These are phyloP conservation scores for Earliella scabrosa DNA, from an alignment of 1,284 basidiomycete species.

Conservation along the genomic window DNA sequence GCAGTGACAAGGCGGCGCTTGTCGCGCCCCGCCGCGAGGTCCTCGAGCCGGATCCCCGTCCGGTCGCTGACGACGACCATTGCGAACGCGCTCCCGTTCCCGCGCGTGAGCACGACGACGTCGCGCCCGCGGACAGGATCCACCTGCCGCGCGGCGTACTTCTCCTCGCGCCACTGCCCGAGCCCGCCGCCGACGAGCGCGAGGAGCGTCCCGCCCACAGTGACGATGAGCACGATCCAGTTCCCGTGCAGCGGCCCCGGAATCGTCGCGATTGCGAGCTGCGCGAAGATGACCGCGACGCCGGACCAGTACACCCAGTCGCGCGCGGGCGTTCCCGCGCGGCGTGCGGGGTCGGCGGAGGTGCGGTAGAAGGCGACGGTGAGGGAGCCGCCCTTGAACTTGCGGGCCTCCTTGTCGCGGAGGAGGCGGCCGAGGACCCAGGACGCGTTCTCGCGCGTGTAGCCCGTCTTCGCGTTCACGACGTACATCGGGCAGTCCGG, in stretches of 20 bases:
- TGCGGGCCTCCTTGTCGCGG: slow-evolving; percentile 30
- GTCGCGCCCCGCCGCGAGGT: slow-evolving; percentile 31
- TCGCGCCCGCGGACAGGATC: slow-evolving; percentile 18
- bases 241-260: slow-evolving; percentile 30
- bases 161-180: slow-evolving; percentile 38
- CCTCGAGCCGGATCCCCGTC: slow-evolving; percentile 33
- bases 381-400: slow-evolving; percentile 25
- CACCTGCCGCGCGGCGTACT: slow-evolving; percentile 32
- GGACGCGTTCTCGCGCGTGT: slow-evolving; percentile 32
- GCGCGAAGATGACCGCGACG: slow-evolving; percentile 28
- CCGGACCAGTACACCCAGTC: slow-evolving; percentile 37
- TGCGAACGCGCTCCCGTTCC: slow-evolving; percentile 36
- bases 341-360: slow-evolving; percentile 1
- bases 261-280: slow-evolving; percentile 34
- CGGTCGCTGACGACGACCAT: slow-evolving; percentile 36
- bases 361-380: slow-evolving; percentile 27
- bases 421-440: slow-evolving; percentile 39
- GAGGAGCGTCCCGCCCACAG: slow-evolving; percentile 32
- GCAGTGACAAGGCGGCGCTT: slow-evolving; percentile 13
- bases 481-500: slow-evolving; percentile 33
- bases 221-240: slow-evolving; percentile 36
- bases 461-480: slow-evolving; percentile 34
- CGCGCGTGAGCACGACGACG: slow-evolving; percentile 35
- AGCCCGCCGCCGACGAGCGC: slow-evolving; percentile 29
- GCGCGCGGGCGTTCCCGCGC: slow-evolving; percentile 26